Conservation (phyloP, 1,139 yeast species). For the Pichia sp. region DNA sequence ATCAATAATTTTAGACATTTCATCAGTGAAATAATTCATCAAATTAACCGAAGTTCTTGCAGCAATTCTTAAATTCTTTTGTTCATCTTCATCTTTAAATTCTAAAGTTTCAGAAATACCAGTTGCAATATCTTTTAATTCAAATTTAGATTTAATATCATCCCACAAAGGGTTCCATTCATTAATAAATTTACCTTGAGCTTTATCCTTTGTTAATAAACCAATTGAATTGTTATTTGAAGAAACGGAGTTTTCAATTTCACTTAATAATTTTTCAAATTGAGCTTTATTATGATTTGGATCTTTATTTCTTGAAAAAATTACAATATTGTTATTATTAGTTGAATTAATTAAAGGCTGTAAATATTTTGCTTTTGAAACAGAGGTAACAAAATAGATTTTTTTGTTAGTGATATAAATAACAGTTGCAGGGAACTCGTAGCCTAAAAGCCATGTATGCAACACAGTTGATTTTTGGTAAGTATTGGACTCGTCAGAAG, state of each 20-base stretch:
- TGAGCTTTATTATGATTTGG: conserved; percentile 64
- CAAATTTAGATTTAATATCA: conserved; percentile 33
- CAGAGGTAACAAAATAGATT: conserved; percentile 67
- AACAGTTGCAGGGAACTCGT: conserved; percentile 90
- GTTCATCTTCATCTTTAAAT: conserved; percentile 75
- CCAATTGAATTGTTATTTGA: conserved; percentile 53
- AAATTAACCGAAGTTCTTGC: conserved; percentile 72
- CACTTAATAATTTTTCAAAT: conserved; percentile 53
- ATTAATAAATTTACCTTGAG: conserved; percentile 73
- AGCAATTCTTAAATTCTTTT: conserved; percentile 59
- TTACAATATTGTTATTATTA: conserved; percentile 40
- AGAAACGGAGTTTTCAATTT: conserved; percentile 34
- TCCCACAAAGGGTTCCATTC: conserved; percentile 69
- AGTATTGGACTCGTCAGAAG: conserved; percentile 81
- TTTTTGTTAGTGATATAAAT: conserved; percentile 58
- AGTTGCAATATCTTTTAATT: conserved; percentile 50
- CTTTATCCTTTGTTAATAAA: conserved; percentile 58
- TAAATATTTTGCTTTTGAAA: conserved; percentile 81
- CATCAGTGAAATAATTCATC: conserved; percentile 81
- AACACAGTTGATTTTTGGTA: conserved; percentile 83
- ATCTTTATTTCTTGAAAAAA: conserved; percentile 80
- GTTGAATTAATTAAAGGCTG: conserved; percentile 40
- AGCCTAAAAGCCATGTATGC: conserved; percentile 91
- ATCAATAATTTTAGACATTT: conserved; percentile 82
- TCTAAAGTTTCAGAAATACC: conserved; percentile 60